phyloP scores from a whole-genome alignment of 768 basidiomycete genomes.

The Tephrocybe sp. region DNA sequence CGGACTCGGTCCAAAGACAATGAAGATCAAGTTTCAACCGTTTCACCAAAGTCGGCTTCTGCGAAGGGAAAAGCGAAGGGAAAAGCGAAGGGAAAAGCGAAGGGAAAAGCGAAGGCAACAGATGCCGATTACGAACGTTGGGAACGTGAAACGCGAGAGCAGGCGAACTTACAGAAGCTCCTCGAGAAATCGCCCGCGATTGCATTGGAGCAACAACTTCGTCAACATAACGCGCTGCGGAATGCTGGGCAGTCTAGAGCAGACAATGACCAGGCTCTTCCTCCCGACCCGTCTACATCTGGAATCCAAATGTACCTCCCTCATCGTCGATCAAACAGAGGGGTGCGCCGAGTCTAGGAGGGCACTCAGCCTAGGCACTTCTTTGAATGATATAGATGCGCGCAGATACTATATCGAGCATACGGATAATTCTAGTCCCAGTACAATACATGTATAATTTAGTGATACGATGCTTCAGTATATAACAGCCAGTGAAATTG shows the following conservation, averaged over 20 bases:
- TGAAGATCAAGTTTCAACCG: not conserved
- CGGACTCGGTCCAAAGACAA: not conserved
- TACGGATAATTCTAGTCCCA: not conserved
- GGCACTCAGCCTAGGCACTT: not conserved
- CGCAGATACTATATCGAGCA: constrained; percentile 1
- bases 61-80: not conserved
- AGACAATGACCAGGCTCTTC: too few species aligned
- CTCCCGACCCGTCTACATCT: too few species aligned
- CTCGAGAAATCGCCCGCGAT: too few species aligned
- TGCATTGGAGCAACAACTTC: too few species aligned
- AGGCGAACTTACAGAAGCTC: too few species aligned
- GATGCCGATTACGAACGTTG: not conserved
- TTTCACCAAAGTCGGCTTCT: too few species aligned
- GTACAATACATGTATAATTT: constrained; percentile 10
- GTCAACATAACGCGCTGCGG: too few species aligned
- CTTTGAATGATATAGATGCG: not conserved
- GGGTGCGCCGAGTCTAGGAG: too few species aligned
- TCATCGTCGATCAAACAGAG: too few species aligned
- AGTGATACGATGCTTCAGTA: not conserved
- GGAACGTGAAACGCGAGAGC: not conserved
- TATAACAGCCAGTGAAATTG: not conserved
- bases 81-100: too few species aligned
- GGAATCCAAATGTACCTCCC: too few species aligned
- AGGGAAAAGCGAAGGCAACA: not conserved
- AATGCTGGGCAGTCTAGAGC: too few species aligned